These are phyloP conservation scores for Periconia macrospinosa DNA, from an alignment of 2,329 filamentous ascomycete genomes.

Conservation along the genomic window DNA sequence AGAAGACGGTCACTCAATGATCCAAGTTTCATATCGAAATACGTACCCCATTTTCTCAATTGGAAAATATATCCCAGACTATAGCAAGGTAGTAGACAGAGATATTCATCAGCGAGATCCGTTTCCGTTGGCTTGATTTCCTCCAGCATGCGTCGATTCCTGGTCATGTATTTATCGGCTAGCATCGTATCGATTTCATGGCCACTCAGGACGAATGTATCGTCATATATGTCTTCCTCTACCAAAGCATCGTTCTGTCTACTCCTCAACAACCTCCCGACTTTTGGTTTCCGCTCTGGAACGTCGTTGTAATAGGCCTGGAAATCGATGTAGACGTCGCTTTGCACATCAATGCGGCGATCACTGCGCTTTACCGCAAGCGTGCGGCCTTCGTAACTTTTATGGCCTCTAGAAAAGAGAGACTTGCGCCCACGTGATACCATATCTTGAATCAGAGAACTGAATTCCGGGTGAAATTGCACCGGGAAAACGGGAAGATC, in stretches of 20 bases:
- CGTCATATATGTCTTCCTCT: neutral
- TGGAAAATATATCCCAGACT: conserved; percentile 9
- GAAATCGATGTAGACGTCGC: conserved; percentile 13
- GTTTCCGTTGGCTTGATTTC: neutral
- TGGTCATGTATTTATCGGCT: neutral
- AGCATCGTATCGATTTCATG: conserved; percentile 4
- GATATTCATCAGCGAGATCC: neutral
- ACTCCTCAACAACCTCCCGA: conserved; percentile 2
- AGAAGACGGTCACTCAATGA: neutral
- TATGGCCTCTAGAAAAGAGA: conserved; percentile 3
- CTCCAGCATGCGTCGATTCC: neutral
- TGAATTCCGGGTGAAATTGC: conserved; percentile 1
- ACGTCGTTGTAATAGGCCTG: conserved; percentile 4
- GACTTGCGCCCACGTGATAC: conserved; percentile 2
- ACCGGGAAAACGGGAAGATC: conserved; percentile 7
- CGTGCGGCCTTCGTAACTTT: conserved; percentile 6
- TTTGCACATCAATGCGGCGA: conserved; percentile 5
- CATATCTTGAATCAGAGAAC: neutral
- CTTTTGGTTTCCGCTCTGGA: neutral
- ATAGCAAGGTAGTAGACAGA: conserved; percentile 5
- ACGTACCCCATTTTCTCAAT: conserved; percentile 8
- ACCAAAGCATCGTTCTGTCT: neutral
- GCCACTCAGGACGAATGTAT: neutral
- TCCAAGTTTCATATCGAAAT: neutral
- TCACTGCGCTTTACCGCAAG: neutral